phyloP scores from a whole-genome alignment of 164 flowering plant genomes.

The Tetrastigma voinierianum region DNA sequence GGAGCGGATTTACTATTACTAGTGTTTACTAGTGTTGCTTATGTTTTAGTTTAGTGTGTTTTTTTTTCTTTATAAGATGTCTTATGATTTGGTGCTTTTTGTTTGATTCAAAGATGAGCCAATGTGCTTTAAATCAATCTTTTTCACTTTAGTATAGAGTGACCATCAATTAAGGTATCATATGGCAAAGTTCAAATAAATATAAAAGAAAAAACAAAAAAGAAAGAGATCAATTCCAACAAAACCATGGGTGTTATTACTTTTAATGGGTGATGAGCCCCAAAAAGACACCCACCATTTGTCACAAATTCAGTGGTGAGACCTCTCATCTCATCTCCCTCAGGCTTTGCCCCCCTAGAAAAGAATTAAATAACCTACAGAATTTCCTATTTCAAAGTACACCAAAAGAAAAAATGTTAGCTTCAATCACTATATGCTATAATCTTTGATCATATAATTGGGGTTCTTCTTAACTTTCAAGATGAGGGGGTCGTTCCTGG shows the following conservation, averaged over 20 bases:
- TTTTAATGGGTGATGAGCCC: too few relatives aligned
- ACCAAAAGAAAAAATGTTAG: too few relatives aligned
- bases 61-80: not conserved
- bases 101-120: slow-evolving; percentile 15
- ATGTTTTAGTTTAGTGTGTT: not conserved
- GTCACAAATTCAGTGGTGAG: too few relatives aligned
- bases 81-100: slow-evolving; percentile 18
- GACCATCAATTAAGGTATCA: slow-evolving; percentile 13
- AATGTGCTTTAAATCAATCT: not conserved
- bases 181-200: too few relatives aligned
- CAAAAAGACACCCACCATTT: too few relatives aligned
- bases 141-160: not conserved
- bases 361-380: too few relatives aligned
- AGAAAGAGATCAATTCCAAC: not conserved
- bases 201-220: not conserved
- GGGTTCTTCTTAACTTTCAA: not conserved
- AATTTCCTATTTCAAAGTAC: too few relatives aligned
- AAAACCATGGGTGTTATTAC: slow-evolving; percentile 7
- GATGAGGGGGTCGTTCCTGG: not conserved
- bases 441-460: not conserved
- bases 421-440: not conserved
- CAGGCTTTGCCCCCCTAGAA: too few relatives aligned
- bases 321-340: too few relatives aligned
- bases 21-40: too few relatives aligned
- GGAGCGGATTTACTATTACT: too few relatives aligned